phyloP scores from a whole-genome alignment of 805 yeast genomes.

The Wickerhamomyces ciferrii region DNA sequence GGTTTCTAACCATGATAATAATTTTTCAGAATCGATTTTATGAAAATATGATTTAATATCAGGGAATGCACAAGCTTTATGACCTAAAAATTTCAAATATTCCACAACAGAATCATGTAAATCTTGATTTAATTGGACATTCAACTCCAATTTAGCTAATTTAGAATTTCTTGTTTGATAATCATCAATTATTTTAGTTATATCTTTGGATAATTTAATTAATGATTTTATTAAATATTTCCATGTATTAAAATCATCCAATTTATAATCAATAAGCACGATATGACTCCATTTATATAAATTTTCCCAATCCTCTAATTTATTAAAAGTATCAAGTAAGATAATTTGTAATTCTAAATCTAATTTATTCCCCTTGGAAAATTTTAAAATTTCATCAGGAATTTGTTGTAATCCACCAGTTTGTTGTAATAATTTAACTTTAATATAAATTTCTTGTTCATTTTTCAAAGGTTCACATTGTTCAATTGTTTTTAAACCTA shows the following conservation, averaged over 20 bases:
- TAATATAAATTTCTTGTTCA: slow-evolving; percentile 65
- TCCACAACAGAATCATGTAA: slow-evolving; percentile 25
- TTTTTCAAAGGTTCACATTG: slow-evolving; percentile 43
- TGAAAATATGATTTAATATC: slow-evolving; percentile 43
- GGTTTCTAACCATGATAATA: slow-evolving; percentile 19
- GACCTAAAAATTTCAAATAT: slow-evolving; percentile 37
- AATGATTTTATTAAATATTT: slow-evolving; percentile 45
- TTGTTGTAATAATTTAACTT: slow-evolving; percentile 42
- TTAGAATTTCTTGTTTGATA: slow-evolving; percentile 48
- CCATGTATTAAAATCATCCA: slow-evolving; percentile 82
- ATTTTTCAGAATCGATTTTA: slow-evolving; percentile 6
- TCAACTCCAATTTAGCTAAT: slow-evolving; percentile 46
- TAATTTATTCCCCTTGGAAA: slow-evolving; percentile 26
- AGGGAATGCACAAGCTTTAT: slow-evolving; percentile 59
- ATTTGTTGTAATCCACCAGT: slow-evolving; percentile 30
- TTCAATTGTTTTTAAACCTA: slow-evolving; percentile 56
- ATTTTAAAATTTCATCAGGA: slow-evolving; percentile 25
- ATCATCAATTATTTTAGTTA: slow-evolving; percentile 26
- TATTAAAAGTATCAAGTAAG: slow-evolving; percentile 41
- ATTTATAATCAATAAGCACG: slow-evolving; percentile 39
- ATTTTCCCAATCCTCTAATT: slow-evolving; percentile 34
- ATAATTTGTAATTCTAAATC: slow-evolving; percentile 63
- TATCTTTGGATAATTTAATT: slow-evolving; percentile 26
- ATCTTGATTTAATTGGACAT: slow-evolving; percentile 15
- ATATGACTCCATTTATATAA: slow-evolving; percentile 34